phyloP scores from a whole-genome alignment of 208 protist genomes.

The Leishmania braziliensis region DNA sequence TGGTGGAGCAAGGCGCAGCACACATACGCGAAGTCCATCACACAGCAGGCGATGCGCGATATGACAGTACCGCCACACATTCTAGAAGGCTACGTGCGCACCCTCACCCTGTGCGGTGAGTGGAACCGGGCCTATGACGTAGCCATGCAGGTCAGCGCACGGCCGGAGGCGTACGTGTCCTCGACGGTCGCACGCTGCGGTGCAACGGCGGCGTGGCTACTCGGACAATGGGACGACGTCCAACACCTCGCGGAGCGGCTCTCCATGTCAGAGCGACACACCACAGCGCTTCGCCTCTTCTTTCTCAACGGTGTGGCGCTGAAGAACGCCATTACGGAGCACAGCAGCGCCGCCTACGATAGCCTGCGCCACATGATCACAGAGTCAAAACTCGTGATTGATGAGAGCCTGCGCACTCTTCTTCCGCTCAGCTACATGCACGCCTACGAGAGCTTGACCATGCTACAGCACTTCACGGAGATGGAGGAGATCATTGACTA shows the following conservation, averaged over 20 bases:
- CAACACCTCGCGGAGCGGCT: slow-evolving; percentile 75
- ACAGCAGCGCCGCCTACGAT: slow-evolving; percentile 39
- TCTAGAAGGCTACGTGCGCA: slow-evolving; percentile 85
- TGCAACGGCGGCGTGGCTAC: slow-evolving; percentile 85
- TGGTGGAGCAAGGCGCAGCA: slow-evolving; percentile 86
- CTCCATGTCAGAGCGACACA: slow-evolving; percentile 67
- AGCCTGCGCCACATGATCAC: slow-evolving; percentile 50
- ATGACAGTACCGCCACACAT: slow-evolving; percentile 41
- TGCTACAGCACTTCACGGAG: slow-evolving; percentile 98
- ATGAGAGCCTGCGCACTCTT: slow-evolving; percentile 87
- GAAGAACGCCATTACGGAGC: slow-evolving; percentile 42
- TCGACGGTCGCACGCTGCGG: slow-evolving; percentile 76
- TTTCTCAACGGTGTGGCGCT: slow-evolving; percentile 71
- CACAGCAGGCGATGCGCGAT: slow-evolving; percentile 31
- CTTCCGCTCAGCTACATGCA: slow-evolving; percentile 88
- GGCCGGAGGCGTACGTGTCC: slow-evolving; percentile 35
- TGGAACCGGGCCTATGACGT: slow-evolving; percentile 74
- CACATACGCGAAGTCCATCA: slow-evolving; percentile 72
- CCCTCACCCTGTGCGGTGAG: slow-evolving; percentile 87
- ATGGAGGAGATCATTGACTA: slow-evolving; percentile 98
- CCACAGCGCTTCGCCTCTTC: slow-evolving; percentile 66
- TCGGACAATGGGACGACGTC: slow-evolving; percentile 84
- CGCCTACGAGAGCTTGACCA: slow-evolving; percentile 96
- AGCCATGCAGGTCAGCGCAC: slow-evolving; percentile 49
- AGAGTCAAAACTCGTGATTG: slow-evolving; percentile 78